phyloP scores from a whole-genome alignment of 1,284 basidiomycete genomes.

The Albatrellus sp. region DNA sequence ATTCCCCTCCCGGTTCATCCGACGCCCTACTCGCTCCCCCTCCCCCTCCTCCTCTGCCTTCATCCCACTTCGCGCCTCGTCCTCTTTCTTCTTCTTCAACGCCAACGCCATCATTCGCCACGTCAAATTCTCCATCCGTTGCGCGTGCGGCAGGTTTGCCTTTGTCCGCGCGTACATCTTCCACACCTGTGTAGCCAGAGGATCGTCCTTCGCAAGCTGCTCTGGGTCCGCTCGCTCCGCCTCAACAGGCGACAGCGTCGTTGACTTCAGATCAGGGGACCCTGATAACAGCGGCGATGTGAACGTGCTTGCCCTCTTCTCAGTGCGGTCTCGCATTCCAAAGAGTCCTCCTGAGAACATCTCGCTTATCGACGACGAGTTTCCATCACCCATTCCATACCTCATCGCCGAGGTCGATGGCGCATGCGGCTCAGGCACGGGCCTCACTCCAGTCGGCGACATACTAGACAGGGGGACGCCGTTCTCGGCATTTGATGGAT shows the following conservation, averaged over 20 bases:
- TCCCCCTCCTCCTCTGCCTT: constrained; percentile 11
- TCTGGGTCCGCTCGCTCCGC: constrained; percentile 37
- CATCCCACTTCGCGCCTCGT: constrained; percentile 29
- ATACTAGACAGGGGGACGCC: neutral
- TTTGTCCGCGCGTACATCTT: constrained; percentile 90
- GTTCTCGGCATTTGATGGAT: constrained; percentile 11
- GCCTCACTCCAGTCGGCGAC: neutral
- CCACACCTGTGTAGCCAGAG: constrained; percentile 93
- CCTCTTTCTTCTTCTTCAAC: constrained; percentile 76
- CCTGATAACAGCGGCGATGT: constrained; percentile 53
- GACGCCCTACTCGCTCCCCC: constrained; percentile 6
- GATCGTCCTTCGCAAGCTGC: constrained; percentile 67
- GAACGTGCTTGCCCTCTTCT: constrained; percentile 35
- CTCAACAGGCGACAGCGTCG: constrained; percentile 25
- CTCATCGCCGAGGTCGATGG: constrained; percentile 17
- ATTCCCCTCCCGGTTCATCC: constrained; percentile 5
- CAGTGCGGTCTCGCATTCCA: constrained; percentile 24
- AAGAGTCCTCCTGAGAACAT: constrained; percentile 64
- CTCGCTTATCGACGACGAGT: constrained; percentile 50
- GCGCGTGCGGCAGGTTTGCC: constrained; percentile 78
- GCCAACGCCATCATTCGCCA: constrained; percentile 98
- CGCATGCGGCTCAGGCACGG: neutral
- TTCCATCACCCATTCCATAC: constrained; percentile 5
- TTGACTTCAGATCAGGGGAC: constrained; percentile 48
- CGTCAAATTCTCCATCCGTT: constrained; percentile 94